Evolutionary conservation across 179 eudicot species (phyloP), one percentile per base, ranked within the genome.

Genomic region (Beta lomatogona): DNA sequence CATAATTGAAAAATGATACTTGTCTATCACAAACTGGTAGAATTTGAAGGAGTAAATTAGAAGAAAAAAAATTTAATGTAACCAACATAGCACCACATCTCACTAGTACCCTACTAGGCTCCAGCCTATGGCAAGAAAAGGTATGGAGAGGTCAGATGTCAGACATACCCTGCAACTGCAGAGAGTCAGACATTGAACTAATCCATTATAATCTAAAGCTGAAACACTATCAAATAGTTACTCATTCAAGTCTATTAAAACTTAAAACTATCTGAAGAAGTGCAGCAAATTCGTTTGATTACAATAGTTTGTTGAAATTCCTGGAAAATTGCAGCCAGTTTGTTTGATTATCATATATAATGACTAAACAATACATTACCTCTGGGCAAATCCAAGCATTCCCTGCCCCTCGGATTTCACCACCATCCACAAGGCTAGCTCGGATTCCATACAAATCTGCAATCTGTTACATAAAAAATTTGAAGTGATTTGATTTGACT

Each of bases 341-440:
- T 64, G 14, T 67, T 57, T 52, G 50, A 25, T 53, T 48, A 81
- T 21, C 50, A 80, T 16, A 59, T 36, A 75, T 55, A 58, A 63
- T 48, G 5, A 77, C 46, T 76, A 45, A 82, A 71, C 71, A 80
- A 44, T 50, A 63, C 41, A 55, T 80, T 87, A 95, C 99, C 99
- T 94, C 99, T 13, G 96, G 98, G 83, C 99, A 95, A 80, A 95
- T 89, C 99, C 99, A 95, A 63, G 97, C 99, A 84, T 95, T 95
- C 80, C 99, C 99, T 53, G 99, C 99, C 80, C 99, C 99, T 70
- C 99, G 98, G 87, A 95, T 94, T 88, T 95, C 99, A 82, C 99
- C 99, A 70, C 99, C 99, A 86, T 95, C 99, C 85, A 95, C 89
- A 79, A 95, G 94, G 84, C 90, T 91, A 44, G 98, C 99, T 86